Conservation (phyloP, 495 filamentous ascomycete species). For the Xylaria castorea region DNA sequence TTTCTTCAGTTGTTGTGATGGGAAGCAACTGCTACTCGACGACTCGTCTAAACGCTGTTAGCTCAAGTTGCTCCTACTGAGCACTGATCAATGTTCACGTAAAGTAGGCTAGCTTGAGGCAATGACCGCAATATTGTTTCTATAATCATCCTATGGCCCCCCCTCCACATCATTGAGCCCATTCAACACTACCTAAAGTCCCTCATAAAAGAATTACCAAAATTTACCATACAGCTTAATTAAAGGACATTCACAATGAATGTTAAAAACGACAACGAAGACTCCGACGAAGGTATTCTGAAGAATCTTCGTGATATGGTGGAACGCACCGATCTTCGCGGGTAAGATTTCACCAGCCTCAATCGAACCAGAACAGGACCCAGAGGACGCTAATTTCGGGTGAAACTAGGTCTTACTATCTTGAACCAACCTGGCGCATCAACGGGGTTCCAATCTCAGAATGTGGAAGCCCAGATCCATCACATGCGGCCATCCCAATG, state of each 20-base stretch:
- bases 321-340: slow-evolving; percentile 16
- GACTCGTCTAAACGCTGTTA: too few relatives aligned
- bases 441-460: slow-evolving; percentile 19
- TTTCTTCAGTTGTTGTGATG: background rate
- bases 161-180: background rate
- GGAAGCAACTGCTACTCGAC: background rate
- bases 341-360: slow-evolving; percentile 3
- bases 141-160: too few relatives aligned
- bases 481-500: background rate
- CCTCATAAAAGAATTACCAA: background rate
- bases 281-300: slow-evolving; percentile 3
- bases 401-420: slow-evolving; percentile 10
- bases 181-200: slow-evolving; percentile 6
- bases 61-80: background rate
- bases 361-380: background rate
- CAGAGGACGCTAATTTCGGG: background rate
- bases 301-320: slow-evolving; percentile 18
- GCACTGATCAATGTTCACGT: background rate
- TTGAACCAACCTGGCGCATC: slow-evolving; percentile 27
- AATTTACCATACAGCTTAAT: background rate
- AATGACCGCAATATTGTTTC: background rate
- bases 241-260: slow-evolving; percentile 6
- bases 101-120: too few relatives aligned
- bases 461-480: background rate
- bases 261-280: background rate